Evolutionary conservation across 176 grass and related monocot genomes (phyloP), one percentile per base, ranked within the genome.

Genomic region (Ampelocalamus luodianensis): DNA sequence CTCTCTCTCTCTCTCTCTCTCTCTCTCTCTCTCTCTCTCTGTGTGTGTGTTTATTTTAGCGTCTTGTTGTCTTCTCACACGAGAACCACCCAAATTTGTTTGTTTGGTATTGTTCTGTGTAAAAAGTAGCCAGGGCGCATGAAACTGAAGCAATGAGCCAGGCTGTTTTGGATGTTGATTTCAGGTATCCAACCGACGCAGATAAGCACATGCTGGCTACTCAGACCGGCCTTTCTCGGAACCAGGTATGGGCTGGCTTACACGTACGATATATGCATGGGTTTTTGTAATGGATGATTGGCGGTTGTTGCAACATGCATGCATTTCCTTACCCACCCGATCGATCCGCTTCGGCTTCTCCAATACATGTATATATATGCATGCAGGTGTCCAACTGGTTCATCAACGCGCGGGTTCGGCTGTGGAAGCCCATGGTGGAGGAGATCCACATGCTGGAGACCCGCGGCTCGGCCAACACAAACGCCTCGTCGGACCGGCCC

Each of bases 391-490:
- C 90, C 37, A 92, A 92, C 80, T 92, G 90, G 90, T 92, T 92
- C 65, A 89, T 92, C 71, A 92, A 89, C 72, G 86, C 90, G 1
- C 74, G 90, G 9, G 90, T 92, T 15, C 81, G 90, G 55, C 86
- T 92, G 39, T 92, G 90, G 90, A 92, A 92, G 72, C 90, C 90
- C 18, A 89, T 92, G 90, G 86, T 92, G 8, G 90, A 92, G 65
- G 90, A 92, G 84, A 83, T 92, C 45, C 86, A 92, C 56, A 86
- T 88, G 90, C 90, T 92, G 9, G 90, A 92, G 22, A 86, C 78
- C 27, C 85, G 81, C 5, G 61, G 48, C 49, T 84, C 78, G 12
- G 46, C 17, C 20, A 65, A 42, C 36, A 14, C 27, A 8, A 72
- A 63, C 34, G 45, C 56, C 56, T 24, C 56, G 20, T 10, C 56